Evolutionary conservation across 108 stramenopile species (phyloP).

Genomic region (Cyclotella cryptica): DNA sequence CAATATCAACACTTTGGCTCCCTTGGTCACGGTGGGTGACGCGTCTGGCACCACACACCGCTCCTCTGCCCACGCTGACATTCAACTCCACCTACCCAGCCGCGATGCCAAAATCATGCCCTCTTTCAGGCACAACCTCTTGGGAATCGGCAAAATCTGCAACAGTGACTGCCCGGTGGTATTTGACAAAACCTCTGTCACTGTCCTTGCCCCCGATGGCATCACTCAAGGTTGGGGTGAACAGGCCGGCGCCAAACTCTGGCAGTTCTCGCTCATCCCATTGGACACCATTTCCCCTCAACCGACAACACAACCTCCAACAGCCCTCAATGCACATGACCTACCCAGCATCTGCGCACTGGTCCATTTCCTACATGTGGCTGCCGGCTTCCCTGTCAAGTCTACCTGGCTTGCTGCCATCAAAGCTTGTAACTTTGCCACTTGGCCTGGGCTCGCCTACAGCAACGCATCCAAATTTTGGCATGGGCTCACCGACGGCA

Average conservation of each 20-base stretch:
- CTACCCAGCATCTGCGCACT: background rate
- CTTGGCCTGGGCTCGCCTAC: background rate
- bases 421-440: background rate
- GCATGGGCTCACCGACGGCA: background rate
- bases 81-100: background rate
- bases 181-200: slow-evolving; percentile 11
- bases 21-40: background rate
- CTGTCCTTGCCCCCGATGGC: slow-evolving; percentile 1
- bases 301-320: background rate
- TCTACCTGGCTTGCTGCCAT: background rate
- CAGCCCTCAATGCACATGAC: background rate
- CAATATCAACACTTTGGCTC: background rate
- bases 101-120: slow-evolving; percentile 31
- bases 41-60: background rate
- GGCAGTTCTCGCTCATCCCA: background rate
- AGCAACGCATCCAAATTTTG: background rate
- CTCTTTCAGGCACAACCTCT: slow-evolving; percentile 14
- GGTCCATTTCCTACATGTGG: background rate
- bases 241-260: background rate
- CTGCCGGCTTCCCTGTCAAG: slow-evolving; percentile 3
- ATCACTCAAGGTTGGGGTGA: background rate
- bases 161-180: background rate
- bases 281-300: background rate
- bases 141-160: slow-evolving; percentile 10
- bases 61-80: background rate